These are phyloP conservation scores for Citrus glauca DNA, from an alignment of 345 rosid species.

Conservation along the genomic window DNA sequence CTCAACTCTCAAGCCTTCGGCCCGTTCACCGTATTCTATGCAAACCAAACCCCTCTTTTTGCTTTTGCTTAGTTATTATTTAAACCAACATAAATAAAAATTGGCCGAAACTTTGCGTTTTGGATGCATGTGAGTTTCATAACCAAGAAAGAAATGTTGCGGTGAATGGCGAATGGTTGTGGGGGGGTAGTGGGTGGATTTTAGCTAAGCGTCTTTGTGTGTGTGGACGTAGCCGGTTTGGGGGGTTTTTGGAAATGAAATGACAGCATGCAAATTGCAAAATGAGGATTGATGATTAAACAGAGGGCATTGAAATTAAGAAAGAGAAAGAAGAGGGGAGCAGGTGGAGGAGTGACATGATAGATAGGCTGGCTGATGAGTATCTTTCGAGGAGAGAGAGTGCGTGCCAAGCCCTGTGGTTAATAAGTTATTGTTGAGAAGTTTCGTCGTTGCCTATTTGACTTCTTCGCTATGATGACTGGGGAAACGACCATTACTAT, in stretches of 20 bases:
- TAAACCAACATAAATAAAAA: not conserved
- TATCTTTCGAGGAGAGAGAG: not conserved
- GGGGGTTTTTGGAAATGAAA: not conserved
- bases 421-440: not conserved
- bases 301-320: no score
- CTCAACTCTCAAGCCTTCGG: constrained; percentile 11
- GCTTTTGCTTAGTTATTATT: not conserved
- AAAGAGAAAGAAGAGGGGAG: no score
- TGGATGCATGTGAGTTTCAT: constrained; percentile 25
- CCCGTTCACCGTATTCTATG: constrained; percentile 41
- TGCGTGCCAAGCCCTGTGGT: not conserved
- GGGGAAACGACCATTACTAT: constrained; percentile 32
- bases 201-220: constrained; percentile 44
- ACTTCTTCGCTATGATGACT: constrained; percentile 42
- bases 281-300: no score
- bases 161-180: constrained; percentile 8
- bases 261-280: not conserved
- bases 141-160: not conserved
- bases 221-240: constrained; percentile 3
- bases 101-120: constrained; percentile 16
- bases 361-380: not conserved
- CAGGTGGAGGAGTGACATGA: not conserved
- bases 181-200: constrained; percentile 39
- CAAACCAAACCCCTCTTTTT: not conserved
- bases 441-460: constrained; percentile 72